phyloP scores from a whole-genome alignment of 148 eudicot species.

The Persicaria maculosa region DNA sequence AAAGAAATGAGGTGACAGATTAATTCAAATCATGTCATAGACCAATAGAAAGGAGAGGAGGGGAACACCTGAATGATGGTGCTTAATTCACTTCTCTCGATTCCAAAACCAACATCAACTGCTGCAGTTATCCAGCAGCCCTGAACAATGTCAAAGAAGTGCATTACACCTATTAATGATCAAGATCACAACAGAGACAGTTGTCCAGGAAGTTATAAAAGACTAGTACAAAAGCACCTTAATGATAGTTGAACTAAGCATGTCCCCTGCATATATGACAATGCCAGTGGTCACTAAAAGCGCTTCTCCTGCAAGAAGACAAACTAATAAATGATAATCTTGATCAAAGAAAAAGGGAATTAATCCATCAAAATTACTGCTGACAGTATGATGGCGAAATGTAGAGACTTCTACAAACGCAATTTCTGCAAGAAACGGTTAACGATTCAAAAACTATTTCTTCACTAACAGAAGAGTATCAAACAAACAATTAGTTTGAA shows the following conservation, averaged over 20 bases:
- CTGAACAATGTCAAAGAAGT: slow-evolving; percentile 31
- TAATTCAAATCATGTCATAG: neutral
- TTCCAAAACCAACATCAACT: slow-evolving; percentile 21
- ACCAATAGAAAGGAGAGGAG: neutral
- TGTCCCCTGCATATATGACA: slow-evolving; percentile 78
- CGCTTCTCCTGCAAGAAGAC: slow-evolving; percentile 63
- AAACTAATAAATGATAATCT: neutral
- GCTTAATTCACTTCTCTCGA: slow-evolving; percentile 74
- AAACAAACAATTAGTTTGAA: neutral
- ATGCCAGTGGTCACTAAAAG: slow-evolving; percentile 83
- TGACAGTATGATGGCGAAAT: neutral
- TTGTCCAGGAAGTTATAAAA: neutral
- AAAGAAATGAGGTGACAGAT: neutral
- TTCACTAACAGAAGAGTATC: neutral
- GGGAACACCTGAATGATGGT: slow-evolving; percentile 62
- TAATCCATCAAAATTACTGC: neutral
- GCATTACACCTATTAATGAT: neutral
- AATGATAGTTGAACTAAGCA: slow-evolving; percentile 48
- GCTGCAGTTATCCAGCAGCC: slow-evolving; percentile 27
- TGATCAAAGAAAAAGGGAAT: neutral
- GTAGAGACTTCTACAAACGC: neutral
- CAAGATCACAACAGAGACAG: slow-evolving; percentile 1
- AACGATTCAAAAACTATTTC: neutral
- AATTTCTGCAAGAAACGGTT: neutral
- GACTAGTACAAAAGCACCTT: slow-evolving; percentile 40